phyloP scores from a whole-genome alignment of 192 early-diverging fungal species.

The Entomortierella parvispora region DNA sequence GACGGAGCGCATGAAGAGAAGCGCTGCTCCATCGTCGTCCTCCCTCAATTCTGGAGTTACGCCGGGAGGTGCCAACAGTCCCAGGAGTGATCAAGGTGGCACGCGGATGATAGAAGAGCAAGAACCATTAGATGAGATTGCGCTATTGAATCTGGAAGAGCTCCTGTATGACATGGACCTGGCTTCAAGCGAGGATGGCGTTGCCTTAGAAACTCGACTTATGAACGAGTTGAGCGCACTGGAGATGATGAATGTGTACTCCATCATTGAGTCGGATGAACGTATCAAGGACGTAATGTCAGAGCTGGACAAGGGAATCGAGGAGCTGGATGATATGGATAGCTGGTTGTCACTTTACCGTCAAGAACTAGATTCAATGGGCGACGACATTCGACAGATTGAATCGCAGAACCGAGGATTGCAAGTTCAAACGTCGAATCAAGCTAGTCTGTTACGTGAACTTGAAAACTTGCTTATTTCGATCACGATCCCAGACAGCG shows the following conservation, averaged over 20 bases:
- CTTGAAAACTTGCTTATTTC: slow-evolving; percentile 75
- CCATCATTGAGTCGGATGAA: slow-evolving; percentile 92
- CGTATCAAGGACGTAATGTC: slow-evolving; percentile 81
- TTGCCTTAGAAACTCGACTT: slow-evolving; percentile 86
- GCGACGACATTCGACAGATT: slow-evolving; percentile 87
- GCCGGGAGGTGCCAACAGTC: slow-evolving; percentile 14
- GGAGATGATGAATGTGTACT: slow-evolving; percentile 93
- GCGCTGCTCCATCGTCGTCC: slow-evolving; percentile 8
- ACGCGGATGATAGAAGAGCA: slow-evolving; percentile 34
- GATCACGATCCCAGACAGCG: slow-evolving; percentile 70
- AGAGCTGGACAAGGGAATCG: slow-evolving; percentile 86
- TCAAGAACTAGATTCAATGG: slow-evolving; percentile 82
- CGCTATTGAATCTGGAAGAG: slow-evolving; percentile 80
- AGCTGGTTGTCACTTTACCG: slow-evolving; percentile 88
- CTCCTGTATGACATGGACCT: slow-evolving; percentile 88
- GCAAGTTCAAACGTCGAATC: slow-evolving; percentile 90
- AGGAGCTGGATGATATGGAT: slow-evolving; percentile 87
- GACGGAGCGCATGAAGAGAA: slow-evolving; percentile 48
- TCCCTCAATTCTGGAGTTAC: slow-evolving; percentile 15
- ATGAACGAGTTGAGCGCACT: slow-evolving; percentile 86
- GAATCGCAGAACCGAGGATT: slow-evolving; percentile 92
- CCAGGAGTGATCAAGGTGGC: slow-evolving; percentile 12
- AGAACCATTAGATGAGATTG: slow-evolving; percentile 65
- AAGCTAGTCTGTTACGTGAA: slow-evolving; percentile 85
- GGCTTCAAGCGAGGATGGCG: slow-evolving; percentile 87